Evolutionary conservation across 768 basidiomycete species (phyloP), one percentile per base, ranked within the genome.

Genomic region (Auricularia heimuer): DNA sequence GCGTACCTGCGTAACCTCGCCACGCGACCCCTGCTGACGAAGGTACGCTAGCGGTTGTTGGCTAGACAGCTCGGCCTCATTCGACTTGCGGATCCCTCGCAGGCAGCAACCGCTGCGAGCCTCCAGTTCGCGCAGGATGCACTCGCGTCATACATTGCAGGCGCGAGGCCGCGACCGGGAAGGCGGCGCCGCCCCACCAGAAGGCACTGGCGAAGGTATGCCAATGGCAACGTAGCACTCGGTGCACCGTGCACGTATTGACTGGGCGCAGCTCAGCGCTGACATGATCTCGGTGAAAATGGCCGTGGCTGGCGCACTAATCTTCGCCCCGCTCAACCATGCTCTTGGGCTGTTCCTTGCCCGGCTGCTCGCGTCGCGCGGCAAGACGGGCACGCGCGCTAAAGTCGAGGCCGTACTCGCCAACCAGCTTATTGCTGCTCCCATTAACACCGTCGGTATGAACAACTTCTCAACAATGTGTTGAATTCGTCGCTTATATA

Each of bases 311-410:
- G 93, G 93, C 66, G 85, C 89, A 77, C 80, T 89, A 69, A 81
- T 95, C 47, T 91, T 91, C 12, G 93, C 92, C 4, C 93, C 93
- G 0, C 73, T 95, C 36, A 81, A 85, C 51, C 93, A 95, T 71
- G 75, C 81, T 73, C 84, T 94, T 66, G 83, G 91, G 21, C 85
- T 87, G 63, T 69, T 79, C 47, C 75, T 94, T 65, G 91, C 94
- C 75, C 87, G 81, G 70, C 81, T 81, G 14, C 94, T 95, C 71
- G 84, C 85, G 0, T 7, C 56, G 21, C 56, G 56, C 34, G 92
- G 92, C 45, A 88, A 81, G 76, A 85, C 85, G 21, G 81, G 85
- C 16, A 74, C 83, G 45, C 77, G 78, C 29, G 84, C 85, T 61
- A 88, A 84, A 76, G 68, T 94, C 61, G 84, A 75, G 21, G 90